Evolutionary conservation across 2,329 filamentous ascomycete genomes (phyloP), one percentile per base, ranked within the genome.

Genomic region (Arthrobotrys megalospora): DNA sequence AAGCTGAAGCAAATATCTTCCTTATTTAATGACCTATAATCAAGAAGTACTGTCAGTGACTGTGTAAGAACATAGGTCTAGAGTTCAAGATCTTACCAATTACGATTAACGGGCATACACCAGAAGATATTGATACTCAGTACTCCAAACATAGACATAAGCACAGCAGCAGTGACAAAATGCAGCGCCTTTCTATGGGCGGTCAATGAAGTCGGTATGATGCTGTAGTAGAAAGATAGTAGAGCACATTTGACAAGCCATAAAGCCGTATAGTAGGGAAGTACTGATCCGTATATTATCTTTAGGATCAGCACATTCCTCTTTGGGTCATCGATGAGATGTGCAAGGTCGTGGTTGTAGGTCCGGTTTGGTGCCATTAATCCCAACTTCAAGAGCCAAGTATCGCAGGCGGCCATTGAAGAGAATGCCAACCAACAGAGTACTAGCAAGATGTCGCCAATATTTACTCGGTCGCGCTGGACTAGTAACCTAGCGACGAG

Each of bases 401-500:
- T 78, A 55, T 78, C 75, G 32, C 75, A 72, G 45, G 67, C 67
- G 1, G 75, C 75, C 75, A 78, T 72, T 10, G 62, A 62, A 10
- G 75, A 72, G 16, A 78, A 55, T 0, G 67, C 45, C 36, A 78
- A 34, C 75, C 75, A 78, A n/a, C 67, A 62, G 8, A 78, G 53
- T 24, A 78, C 52, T 43, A 78, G 67, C 52, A 78, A 21, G n/a
- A 72, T 45, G 58, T 78, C 75, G 45, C 75, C 75, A 28, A 78
- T 62, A 19, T 78, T 78, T 55, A 72, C 62, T 6, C 75, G 75
- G 52, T 78, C 75, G 75, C 75, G 75, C 62, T 78, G 75, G 12
- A 78, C 67, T 2, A 78, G 32, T 16, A 78, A 34, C 41, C 75
- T 36, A 3, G 75, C 67, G 12, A 78, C 75, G 43, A 78, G 67